phyloP scores from a whole-genome alignment of 2,329 filamentous ascomycete species.

The Metarhizium humberi region DNA sequence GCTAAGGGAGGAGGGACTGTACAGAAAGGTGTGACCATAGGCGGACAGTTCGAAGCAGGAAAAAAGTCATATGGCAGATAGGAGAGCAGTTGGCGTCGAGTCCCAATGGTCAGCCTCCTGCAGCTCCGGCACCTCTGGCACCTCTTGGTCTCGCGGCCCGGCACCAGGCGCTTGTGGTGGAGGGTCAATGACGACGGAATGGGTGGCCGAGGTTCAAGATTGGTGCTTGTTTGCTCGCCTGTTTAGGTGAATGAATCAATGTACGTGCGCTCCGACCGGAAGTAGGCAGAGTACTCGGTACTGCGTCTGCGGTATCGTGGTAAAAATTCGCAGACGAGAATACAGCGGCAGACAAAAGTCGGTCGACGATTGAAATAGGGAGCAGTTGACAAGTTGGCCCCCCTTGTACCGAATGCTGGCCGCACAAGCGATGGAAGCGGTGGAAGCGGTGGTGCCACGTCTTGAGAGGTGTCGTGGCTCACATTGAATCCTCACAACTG shows the following conservation, averaged over 20 bases:
- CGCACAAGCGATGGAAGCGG: background rate
- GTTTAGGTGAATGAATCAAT: background rate
- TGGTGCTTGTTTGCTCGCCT: background rate
- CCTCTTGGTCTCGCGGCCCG: background rate
- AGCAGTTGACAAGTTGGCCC: background rate
- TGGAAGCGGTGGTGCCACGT: slow-evolving; percentile 6
- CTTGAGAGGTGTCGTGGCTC: slow-evolving; percentile 1
- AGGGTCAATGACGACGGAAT: background rate
- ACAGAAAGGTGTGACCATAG: background rate
- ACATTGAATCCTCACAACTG: background rate
- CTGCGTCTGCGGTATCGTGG: background rate
- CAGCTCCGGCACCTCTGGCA: background rate
- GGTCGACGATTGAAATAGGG: background rate
- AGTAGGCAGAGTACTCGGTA: background rate
- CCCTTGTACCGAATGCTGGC: background rate
- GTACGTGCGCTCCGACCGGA: no score
- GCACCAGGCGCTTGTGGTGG: background rate
- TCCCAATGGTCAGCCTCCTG: slow-evolving; percentile 2
- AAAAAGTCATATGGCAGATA: slow-evolving; percentile 1
- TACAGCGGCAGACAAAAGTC: background rate
- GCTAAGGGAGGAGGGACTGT: background rate
- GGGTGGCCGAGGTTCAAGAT: background rate
- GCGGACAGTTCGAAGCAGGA: background rate
- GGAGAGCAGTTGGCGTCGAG: slow-evolving; percentile 2
- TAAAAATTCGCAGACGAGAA: background rate